Percentiles rank a stretch among this genome's conserved stretches.
phyloP scores from a whole-genome alignment of 2,329 filamentous ascomycete genomes.

The Exophiala lecanii-corni region DNA sequence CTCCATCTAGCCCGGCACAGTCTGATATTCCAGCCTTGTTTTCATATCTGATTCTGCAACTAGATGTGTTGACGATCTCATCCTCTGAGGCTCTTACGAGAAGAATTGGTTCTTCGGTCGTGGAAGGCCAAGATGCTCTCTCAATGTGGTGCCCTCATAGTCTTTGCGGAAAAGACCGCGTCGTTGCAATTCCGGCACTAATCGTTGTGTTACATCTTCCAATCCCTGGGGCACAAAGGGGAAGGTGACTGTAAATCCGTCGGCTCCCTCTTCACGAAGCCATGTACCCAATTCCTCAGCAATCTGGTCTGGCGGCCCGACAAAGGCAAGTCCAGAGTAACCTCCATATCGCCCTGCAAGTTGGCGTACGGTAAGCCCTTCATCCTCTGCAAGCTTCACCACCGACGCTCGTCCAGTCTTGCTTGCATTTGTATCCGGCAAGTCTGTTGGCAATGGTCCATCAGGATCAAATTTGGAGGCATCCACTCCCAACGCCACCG shows the following conservation, averaged over 20 bases:
- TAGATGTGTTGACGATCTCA: no score
- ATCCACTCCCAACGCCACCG: conserved; percentile 46
- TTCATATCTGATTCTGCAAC: no score
- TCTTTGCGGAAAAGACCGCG: conserved; percentile 50
- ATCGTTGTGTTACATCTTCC: conserved; percentile 44
- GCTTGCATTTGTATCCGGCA: conserved; percentile 53
- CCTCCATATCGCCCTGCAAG: conserved; percentile 49
- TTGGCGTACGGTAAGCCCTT: conserved; percentile 48
- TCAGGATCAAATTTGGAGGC: conserved; percentile 48
- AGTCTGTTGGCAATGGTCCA: conserved; percentile 43
- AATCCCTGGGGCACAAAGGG: conserved; percentile 50
- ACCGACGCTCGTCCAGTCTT: conserved; percentile 45
- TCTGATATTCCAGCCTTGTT: no score
- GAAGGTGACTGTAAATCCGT: conserved; percentile 50
- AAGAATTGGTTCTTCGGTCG: conserved; percentile 43
- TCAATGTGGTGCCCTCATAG: conserved; percentile 49
- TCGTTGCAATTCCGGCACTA: conserved; percentile 50
- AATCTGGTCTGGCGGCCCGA: conserved; percentile 47
- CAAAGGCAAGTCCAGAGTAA: conserved; percentile 48
- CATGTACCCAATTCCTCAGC: conserved; percentile 48
- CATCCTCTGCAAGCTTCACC: conserved; percentile 42
- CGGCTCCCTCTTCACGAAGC: conserved; percentile 45
- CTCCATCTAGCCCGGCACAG: no score
- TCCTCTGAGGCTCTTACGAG: no score
- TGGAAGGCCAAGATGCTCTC: conserved; percentile 52